Evolutionary conservation across 352 stramenopile species (phyloP), one percentile per base, ranked within the genome.

Genomic region (Phytophthora palmivora): DNA sequence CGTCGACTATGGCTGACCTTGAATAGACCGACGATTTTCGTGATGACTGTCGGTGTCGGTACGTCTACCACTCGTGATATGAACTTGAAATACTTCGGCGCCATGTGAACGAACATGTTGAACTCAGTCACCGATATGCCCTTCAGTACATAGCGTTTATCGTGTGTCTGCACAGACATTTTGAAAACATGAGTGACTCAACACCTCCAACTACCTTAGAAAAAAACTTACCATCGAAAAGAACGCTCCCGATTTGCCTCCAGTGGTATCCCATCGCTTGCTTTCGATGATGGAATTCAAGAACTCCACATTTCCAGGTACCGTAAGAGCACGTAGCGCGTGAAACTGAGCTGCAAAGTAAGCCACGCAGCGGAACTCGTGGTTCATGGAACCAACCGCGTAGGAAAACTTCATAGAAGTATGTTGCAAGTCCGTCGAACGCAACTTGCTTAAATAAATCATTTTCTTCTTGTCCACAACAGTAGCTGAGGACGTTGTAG

Each of bases 91-190:
- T 96, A 96, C 33, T 90, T 77, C 15, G 84, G 87, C 12, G 87
- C 87, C 84, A 96, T 94, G 67, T 96, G 84, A 48, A 94, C 66
- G 42, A 96, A 96, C 87, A 96, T 96, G 63, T 96, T 96, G 63
- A 93, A 94, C 61, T 96, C 87, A 14, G 74, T 92, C 66, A 92
- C 72, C 2, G 87, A 87, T 44, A 96, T 94, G 6, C 87, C 87
- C 47, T 96, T 96, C 28, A 96, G 54, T 28, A 96, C 77, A 43
- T 88, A 96, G 2, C 86, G 84, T 53, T 90, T 92, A 60, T 96
- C 87, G 45, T 94, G 84, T 2, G 83, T 85, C 87, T 92, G 67
- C 55, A 50, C 54, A 50, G 19, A 66, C 16, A 46, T 10, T 58
- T 12, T 32, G 50, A 16, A 58, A 9, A 30, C 21, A 18, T 71